Evolutionary conservation across 441 rosid genomes (phyloP).

Genomic region (Pelargonium australe): DNA sequence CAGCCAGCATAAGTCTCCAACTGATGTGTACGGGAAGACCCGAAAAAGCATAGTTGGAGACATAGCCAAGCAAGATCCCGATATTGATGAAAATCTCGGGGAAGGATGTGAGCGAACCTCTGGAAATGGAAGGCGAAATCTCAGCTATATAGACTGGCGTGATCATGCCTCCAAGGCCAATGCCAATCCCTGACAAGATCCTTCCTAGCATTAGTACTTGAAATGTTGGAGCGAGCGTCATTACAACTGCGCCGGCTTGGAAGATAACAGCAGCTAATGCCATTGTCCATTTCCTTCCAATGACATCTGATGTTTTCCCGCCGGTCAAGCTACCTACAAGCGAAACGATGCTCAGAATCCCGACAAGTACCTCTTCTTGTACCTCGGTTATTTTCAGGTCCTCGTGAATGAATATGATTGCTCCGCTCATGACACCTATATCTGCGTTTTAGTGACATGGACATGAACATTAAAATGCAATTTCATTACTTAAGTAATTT

Average conservation of each 20-base stretch:
- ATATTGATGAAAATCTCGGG: conserved; percentile 76
- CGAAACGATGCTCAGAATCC: conserved; percentile 66
- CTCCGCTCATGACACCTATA: conserved; percentile 96
- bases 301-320: conserved; percentile 68
- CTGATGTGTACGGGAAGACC: conserved; percentile 55
- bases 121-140: conserved; percentile 56
- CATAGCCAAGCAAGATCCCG: conserved; percentile 81
- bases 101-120: conserved; percentile 79
- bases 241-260: conserved; percentile 63
- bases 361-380: conserved; percentile 70
- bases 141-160: conserved; percentile 87
- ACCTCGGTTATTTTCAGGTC: conserved; percentile 74
- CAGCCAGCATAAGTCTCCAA: conserved; percentile 91
- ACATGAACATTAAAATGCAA: background rate
- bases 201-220: conserved; percentile 65
- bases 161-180: conserved; percentile 78
- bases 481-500: background rate
- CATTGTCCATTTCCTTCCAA: conserved; percentile 92
- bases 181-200: conserved; percentile 68
- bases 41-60: conserved; percentile 76
- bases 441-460: conserved; percentile 33
- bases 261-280: conserved; percentile 71
- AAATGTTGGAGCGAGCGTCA: conserved; percentile 74
- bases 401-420: conserved; percentile 73
- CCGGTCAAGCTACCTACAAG: conserved; percentile 81